These are phyloP conservation scores for Cyathus striatus DNA, from an alignment of 768 basidiomycete genomes.

Conservation along the genomic window DNA sequence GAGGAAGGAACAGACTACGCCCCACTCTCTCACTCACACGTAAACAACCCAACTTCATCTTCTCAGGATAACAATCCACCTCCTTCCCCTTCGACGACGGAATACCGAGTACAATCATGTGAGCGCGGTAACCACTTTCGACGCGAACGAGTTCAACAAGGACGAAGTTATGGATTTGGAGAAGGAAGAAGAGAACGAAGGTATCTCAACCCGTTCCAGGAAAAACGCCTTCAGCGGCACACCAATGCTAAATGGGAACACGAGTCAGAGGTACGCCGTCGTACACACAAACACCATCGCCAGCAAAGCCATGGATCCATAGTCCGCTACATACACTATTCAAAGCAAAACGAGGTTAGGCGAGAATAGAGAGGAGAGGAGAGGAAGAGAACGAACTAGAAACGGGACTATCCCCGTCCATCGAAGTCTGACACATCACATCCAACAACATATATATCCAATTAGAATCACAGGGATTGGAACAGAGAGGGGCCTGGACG, in stretches of 20 bases:
- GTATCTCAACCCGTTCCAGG: conserved; percentile 52
- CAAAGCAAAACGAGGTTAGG: conserved; percentile 52
- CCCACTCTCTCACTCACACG: conserved; percentile 45
- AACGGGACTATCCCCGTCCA: conserved; percentile 52
- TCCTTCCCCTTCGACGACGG: conserved; percentile 42
- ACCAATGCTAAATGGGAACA: conserved; percentile 58
- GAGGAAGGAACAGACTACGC: conserved; percentile 24
- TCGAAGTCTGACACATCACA: conserved; percentile 50
- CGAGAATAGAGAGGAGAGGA: background rate
- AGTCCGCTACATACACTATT: too few species aligned
- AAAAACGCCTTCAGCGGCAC: conserved; percentile 71
- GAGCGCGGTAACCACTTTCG: conserved; percentile 36
- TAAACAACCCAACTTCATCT: conserved; percentile 30
- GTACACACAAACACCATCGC: conserved; percentile 37
- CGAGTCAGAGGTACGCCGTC: conserved; percentile 36
- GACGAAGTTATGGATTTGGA: too few species aligned
- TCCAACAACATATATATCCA: conserved; percentile 42
- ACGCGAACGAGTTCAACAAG: conserved; percentile 13
- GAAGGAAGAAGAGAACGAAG: conserved; percentile 16
- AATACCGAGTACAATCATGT: conserved; percentile 42
- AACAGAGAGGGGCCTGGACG: conserved; percentile 46
- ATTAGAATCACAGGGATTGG: conserved; percentile 49
- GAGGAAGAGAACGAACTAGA: conserved; percentile 34
- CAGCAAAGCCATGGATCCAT: conserved; percentile 17
- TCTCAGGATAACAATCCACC: conserved; percentile 21